These are phyloP conservation scores for Sphaerulina populicola DNA, from an alignment of 2,329 filamentous ascomycete species.

Conservation along the genomic window DNA sequence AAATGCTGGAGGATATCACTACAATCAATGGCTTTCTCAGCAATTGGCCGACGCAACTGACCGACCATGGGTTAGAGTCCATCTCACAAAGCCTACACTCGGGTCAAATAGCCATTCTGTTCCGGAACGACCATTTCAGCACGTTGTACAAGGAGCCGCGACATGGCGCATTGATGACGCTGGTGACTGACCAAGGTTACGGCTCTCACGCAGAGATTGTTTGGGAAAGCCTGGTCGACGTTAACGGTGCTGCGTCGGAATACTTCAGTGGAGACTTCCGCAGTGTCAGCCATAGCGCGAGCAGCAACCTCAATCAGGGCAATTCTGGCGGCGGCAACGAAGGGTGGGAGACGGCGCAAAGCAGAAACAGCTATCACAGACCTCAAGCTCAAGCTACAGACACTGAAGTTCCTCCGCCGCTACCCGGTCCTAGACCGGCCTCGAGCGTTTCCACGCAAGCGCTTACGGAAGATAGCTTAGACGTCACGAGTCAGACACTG, in stretches of 20 bases:
- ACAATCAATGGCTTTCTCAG: conserved; percentile 76
- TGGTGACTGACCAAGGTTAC: conserved; percentile 92
- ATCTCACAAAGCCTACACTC: conserved; percentile 63
- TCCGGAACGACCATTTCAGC: conserved; percentile 95
- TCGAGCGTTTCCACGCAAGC: conserved; percentile 10
- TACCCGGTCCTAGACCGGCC: conserved; percentile 24
- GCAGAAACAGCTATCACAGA: conserved; percentile 16
- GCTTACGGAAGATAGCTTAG: not conserved
- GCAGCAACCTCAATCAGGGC: conserved; percentile 23
- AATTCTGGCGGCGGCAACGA: conserved; percentile 31
- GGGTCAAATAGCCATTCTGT: conserved; percentile 79
- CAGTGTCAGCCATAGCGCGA: conserved; percentile 57
- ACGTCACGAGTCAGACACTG: conserved; percentile 7
- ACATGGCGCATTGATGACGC: conserved; percentile 63
- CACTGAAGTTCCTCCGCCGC: conserved; percentile 20
- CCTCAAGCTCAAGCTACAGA: conserved; percentile 15
- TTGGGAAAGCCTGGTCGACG: conserved; percentile 87
- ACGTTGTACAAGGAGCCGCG: conserved; percentile 83
- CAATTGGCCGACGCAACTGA: conserved; percentile 77
- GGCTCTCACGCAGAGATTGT: conserved; percentile 81
- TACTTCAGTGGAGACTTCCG: conserved; percentile 88
- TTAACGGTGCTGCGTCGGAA: conserved; percentile 72
- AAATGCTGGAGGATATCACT: conserved; percentile 71
- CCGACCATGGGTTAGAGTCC: conserved; percentile 66
- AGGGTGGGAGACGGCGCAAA: conserved; percentile 51